Conservation (phyloP, 1,284 basidiomycete genomes). For the Inonotus hispidus region DNA sequence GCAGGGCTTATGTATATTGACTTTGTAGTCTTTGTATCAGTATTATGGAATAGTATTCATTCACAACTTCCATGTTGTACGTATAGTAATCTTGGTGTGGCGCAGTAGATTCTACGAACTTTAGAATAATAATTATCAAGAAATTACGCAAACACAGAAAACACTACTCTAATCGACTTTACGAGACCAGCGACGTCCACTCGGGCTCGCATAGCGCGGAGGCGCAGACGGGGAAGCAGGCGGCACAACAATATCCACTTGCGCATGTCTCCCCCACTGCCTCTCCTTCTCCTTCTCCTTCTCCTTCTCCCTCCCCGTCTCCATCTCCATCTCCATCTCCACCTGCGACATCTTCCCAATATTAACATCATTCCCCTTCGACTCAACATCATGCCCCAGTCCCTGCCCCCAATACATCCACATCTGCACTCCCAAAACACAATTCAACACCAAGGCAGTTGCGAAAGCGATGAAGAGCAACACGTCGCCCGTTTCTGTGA, state of each 20-base stretch:
- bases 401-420: conserved; percentile 71
- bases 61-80: no score
- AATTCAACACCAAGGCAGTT: conserved; percentile 74
- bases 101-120: not conserved
- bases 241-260: conserved; percentile 18
- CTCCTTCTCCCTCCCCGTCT: no score
- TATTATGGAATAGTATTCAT: no score
- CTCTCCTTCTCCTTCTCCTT: conserved; percentile 23
- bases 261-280: conserved; percentile 8
- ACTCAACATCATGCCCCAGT: conserved; percentile 29
- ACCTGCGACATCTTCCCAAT: conserved; percentile 10
- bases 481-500: conserved; percentile 77
- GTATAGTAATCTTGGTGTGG: not conserved
- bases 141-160: not conserved
- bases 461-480: conserved; percentile 79
- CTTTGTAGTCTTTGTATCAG: no score
- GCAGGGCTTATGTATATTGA: not conserved
- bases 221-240: conserved; percentile 17
- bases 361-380: conserved; percentile 23
- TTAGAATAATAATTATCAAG: not conserved
- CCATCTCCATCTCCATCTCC: no score
- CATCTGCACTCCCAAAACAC: conserved; percentile 77
- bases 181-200: conserved; percentile 22
- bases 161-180: conserved; percentile 21
- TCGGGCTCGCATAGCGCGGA: conserved; percentile 5